A percentile compares a stretch with the other conserved stretches of the same genome.
These are phyloP conservation scores for Daldinia caldariorum DNA, from an alignment of 495 filamentous ascomycete species.

Conservation along the genomic window DNA sequence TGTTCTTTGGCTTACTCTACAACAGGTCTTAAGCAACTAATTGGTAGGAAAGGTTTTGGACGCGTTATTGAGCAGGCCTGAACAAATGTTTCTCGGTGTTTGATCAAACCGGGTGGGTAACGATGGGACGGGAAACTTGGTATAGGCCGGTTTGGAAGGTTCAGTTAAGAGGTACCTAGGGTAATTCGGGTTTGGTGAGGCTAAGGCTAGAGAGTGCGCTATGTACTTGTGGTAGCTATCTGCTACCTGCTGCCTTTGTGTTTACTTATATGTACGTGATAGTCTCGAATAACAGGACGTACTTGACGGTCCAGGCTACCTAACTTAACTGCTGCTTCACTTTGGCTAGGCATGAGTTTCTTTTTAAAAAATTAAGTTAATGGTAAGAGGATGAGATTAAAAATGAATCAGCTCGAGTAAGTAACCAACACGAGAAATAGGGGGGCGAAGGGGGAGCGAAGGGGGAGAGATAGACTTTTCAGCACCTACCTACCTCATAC, in stretches of 20 bases:
- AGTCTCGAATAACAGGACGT: constrained; percentile 22
- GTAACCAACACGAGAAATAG: neutral
- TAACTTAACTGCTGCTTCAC: neutral
- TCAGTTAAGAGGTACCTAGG: constrained; percentile 36
- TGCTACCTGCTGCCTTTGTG: neutral
- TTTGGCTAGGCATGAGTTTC: too few species aligned
- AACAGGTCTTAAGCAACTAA: constrained; percentile 36
- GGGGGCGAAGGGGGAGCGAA: too few species aligned
- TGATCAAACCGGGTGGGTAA: constrained; percentile 42
- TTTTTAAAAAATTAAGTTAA: too few species aligned
- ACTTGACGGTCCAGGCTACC: neutral
- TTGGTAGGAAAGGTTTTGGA: constrained; percentile 48
- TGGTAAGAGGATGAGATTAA: too few species aligned
- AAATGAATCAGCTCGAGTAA: neutral
- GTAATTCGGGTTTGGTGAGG: constrained; percentile 45
- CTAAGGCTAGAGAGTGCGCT: neutral
- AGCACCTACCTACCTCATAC: too few species aligned
- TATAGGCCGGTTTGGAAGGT: constrained; percentile 42
- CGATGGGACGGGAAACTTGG: constrained; percentile 45
- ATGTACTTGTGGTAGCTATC: constrained; percentile 29
- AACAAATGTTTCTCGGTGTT: constrained; percentile 38
- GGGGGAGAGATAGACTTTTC: too few species aligned
- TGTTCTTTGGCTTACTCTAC: constrained; percentile 43
- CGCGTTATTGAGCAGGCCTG: constrained; percentile 29
- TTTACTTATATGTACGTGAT: constrained; percentile 28